phyloP scores from a whole-genome alignment of 345 rosid species.

The Syzygium aqueum region DNA sequence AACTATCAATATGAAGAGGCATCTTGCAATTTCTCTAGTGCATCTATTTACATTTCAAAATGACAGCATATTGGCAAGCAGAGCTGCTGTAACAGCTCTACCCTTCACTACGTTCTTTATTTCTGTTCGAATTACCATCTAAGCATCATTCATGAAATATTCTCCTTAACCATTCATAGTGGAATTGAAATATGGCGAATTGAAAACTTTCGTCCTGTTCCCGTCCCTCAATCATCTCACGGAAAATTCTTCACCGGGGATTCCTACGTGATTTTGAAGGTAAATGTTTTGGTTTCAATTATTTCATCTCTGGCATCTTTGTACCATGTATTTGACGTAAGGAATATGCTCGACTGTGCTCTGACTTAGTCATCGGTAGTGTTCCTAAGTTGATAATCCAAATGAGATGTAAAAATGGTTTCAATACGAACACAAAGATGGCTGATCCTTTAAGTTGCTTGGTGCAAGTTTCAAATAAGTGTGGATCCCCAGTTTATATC shows the following conservation, averaged over 20 bases:
- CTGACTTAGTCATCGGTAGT: background rate
- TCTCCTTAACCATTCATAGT: constrained; percentile 54
- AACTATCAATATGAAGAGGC: background rate
- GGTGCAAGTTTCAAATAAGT: background rate
- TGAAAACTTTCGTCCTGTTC: constrained; percentile 76
- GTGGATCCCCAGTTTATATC: background rate
- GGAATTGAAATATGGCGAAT: constrained; percentile 97
- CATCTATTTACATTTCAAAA: background rate
- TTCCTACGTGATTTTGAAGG: constrained; percentile 90
- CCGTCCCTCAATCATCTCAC: constrained; percentile 50
- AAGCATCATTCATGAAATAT: background rate
- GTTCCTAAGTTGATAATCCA: background rate
- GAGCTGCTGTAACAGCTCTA: background rate
- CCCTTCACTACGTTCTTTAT: background rate
- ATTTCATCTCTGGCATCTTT: background rate
- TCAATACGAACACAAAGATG: background rate
- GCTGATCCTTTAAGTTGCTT: background rate
- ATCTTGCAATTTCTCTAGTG: background rate
- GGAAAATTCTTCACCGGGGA: constrained; percentile 96
- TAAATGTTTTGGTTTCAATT: constrained; percentile 4
- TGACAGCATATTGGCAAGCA: background rate
- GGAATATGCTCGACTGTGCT: background rate
- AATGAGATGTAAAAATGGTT: background rate
- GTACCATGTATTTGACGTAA: background rate
- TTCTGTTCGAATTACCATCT: background rate